A percentile compares a stretch with the other conserved stretches of the same genome.
These are phyloP conservation scores for Excoecaria agallocha DNA, from an alignment of 345 rosid species.

Conservation along the genomic window DNA sequence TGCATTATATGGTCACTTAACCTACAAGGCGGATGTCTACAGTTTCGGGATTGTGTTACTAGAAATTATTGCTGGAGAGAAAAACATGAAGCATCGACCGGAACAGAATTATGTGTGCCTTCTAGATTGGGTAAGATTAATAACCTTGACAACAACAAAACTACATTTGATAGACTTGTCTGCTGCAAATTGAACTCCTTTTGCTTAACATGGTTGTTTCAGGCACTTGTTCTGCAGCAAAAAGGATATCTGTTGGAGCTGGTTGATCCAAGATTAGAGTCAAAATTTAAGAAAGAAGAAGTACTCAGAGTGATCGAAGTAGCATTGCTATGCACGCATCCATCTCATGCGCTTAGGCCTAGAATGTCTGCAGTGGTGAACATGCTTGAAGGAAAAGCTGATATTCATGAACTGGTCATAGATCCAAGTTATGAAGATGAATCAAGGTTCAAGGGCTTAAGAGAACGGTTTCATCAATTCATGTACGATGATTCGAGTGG, in stretches of 20 bases:
- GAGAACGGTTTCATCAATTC: not conserved
- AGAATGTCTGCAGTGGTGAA: constrained; percentile 56
- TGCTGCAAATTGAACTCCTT: not conserved
- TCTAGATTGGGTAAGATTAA: constrained; percentile 11
- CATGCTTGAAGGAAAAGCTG: constrained; percentile 47
- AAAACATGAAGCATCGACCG: not conserved
- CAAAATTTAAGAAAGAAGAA: constrained; percentile 39
- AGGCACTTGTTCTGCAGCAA: constrained; percentile 44
- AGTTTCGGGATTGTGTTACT: constrained; percentile 54
- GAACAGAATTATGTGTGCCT: constrained; percentile 1
- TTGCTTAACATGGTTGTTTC: constrained; percentile 6
- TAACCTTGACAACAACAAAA: not conserved
- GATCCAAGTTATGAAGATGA: constrained; percentile 37
- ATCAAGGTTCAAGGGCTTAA: constrained; percentile 39
- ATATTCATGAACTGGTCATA: constrained; percentile 37
- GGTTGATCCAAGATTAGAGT: constrained; percentile 43
- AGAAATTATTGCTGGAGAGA: constrained; percentile 30
- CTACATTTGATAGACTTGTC: not conserved
- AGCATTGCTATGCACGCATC: constrained; percentile 50
- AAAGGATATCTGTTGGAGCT: constrained; percentile 39
- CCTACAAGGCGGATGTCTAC: constrained; percentile 55
- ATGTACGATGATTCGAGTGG: not conserved
- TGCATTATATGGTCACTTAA: constrained; percentile 48
- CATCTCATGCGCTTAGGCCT: constrained; percentile 48
- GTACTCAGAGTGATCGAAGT: constrained; percentile 42